phyloP scores from a whole-genome alignment of 2,329 filamentous ascomycete genomes.

The Ophiostoma montium region DNA sequence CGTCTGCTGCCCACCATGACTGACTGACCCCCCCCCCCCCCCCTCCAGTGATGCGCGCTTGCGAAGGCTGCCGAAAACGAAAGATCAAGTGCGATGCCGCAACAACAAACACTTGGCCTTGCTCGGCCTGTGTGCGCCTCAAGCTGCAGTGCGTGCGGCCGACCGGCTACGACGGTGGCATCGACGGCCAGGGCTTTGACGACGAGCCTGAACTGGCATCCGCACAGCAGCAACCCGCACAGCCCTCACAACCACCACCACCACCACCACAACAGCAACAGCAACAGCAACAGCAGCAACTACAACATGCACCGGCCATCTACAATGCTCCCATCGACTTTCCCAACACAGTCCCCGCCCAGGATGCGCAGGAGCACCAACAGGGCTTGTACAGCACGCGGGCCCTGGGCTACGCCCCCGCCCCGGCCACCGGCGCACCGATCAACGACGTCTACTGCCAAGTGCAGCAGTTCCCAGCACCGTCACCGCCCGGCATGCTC shows the following conservation, averaged over 20 bases:
- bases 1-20: no score
- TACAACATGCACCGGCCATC: constrained; percentile 25
- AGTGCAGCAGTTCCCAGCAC: constrained; percentile 30
- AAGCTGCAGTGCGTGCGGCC: constrained; percentile 91
- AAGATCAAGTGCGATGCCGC: constrained; percentile 98
- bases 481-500: constrained; percentile 35
- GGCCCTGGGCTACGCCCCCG: constrained; percentile 27
- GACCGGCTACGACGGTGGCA: constrained; percentile 43
- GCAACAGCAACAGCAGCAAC: constrained; percentile 13
- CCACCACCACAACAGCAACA: constrained; percentile 22
- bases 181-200: constrained; percentile 19
- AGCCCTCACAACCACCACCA: constrained; percentile 19
- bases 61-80: constrained; percentile 82
- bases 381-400: constrained; percentile 34
- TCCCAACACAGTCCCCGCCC: not conserved
- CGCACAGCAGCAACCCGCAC: constrained; percentile 14
- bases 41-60: constrained; percentile 80
- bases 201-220: constrained; percentile 15
- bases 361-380: constrained; percentile 20
- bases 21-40: constrained; percentile 26
- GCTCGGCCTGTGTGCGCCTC: constrained; percentile 79
- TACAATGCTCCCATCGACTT: constrained; percentile 20
- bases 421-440: constrained; percentile 21
- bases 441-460: constrained; percentile 28
- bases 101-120: constrained; percentile 95